These are phyloP conservation scores for Biancaea sappan DNA, from an alignment of 306 rosid species.

Conservation along the genomic window DNA sequence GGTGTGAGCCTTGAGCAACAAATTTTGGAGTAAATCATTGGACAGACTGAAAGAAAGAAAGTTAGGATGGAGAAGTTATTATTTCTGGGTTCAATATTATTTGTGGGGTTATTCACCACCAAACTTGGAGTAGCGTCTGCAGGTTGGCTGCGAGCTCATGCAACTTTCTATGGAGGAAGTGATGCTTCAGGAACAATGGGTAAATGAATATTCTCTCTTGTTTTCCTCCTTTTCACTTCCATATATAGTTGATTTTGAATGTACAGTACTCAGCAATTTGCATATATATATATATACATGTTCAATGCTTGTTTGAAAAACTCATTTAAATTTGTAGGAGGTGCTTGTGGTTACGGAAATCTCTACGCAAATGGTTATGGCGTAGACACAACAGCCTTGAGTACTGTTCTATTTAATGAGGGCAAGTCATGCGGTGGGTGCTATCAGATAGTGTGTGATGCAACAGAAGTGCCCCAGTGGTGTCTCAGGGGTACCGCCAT, in stretches of 20 bases:
- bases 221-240: background rate
- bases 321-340: constrained; percentile 42
- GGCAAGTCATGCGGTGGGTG: constrained; percentile 9
- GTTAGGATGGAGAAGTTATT: constrained; percentile 11
- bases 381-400: constrained; percentile 60
- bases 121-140: constrained; percentile 38
- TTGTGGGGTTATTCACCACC: constrained; percentile 37
- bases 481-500: constrained; percentile 51
- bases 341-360: constrained; percentile 78
- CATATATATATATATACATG: background rate
- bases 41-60: background rate
- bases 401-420: constrained; percentile 46
- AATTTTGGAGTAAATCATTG: background rate
- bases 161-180: constrained; percentile 67
- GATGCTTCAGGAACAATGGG: constrained; percentile 74
- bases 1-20: background rate
- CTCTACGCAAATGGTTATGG: constrained; percentile 56
- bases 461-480: constrained; percentile 53
- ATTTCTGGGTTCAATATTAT: constrained; percentile 7
- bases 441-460: constrained; percentile 38
- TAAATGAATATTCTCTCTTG: constrained; percentile 16
- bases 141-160: constrained; percentile 51
- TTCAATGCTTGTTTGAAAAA: background rate
- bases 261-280: background rate
- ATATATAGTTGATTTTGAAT: background rate